These are phyloP conservation scores for Ustilago trichophora DNA, from an alignment of 1,284 basidiomycete genomes.

Conservation along the genomic window DNA sequence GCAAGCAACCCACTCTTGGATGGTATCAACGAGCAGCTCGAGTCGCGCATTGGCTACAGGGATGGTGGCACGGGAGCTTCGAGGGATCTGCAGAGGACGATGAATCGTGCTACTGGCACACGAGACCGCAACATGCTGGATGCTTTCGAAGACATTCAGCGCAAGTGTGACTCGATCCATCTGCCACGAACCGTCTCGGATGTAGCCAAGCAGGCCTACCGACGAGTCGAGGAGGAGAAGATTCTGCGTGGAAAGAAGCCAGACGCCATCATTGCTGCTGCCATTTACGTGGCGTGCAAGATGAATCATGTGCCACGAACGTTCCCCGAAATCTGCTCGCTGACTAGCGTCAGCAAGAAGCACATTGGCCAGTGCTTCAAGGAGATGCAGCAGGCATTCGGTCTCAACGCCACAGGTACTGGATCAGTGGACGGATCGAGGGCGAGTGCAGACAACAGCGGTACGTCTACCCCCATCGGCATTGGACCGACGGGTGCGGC, in stretches of 20 bases:
- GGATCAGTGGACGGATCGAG: constrained; percentile 55
- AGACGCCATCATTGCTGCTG: constrained; percentile 93
- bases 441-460: constrained; percentile 41
- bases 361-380: constrained; percentile 93
- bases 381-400: constrained; percentile 89
- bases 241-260: constrained; percentile 88
- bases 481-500: constrained; percentile 71
- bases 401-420: constrained; percentile 69
- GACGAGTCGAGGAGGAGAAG: constrained; percentile 94
- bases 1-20: constrained; percentile 87
- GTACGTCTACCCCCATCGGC: constrained; percentile 51
- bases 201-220: constrained; percentile 95
- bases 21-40: constrained; percentile 90
- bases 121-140: constrained; percentile 84
- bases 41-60: constrained; percentile 91
- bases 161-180: constrained; percentile 93
- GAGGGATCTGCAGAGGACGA: constrained; percentile 89
- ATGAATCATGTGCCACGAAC: constrained; percentile 92
- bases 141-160: constrained; percentile 89
- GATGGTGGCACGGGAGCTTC: constrained; percentile 94
- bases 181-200: constrained; percentile 92
- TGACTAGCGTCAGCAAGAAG: constrained; percentile 94
- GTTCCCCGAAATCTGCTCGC: constrained; percentile 92
- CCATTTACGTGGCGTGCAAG: constrained; percentile 96
- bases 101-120: constrained; percentile 75